phyloP scores from a whole-genome alignment of 495 filamentous ascomycete genomes.

The Penicillium robsamsonii region DNA sequence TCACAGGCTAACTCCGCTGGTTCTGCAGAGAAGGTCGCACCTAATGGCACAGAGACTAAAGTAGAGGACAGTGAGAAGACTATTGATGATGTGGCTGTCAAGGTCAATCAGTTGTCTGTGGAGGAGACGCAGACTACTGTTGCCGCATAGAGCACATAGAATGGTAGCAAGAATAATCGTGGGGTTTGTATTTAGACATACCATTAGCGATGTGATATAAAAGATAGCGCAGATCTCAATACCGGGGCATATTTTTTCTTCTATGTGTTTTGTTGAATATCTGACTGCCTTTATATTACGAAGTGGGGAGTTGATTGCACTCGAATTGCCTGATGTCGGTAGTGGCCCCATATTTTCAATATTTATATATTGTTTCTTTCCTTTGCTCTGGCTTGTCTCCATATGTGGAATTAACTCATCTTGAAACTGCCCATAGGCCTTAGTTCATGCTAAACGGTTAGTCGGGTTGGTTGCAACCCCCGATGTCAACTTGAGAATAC shows the following conservation, averaged over 20 bases:
- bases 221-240: constrained; percentile 1
- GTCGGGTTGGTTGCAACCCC: neutral
- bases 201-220: neutral
- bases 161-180: neutral
- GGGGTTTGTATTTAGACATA: neutral
- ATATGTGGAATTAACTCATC: neutral
- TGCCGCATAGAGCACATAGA: constrained; percentile 22
- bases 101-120: constrained; percentile 16
- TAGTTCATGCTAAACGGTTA: neutral
- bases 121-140: constrained; percentile 16
- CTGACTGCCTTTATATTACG: constrained; percentile 4
- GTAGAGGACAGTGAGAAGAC: constrained; percentile 9
- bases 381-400: neutral
- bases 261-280: constrained; percentile 3
- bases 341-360: neutral
- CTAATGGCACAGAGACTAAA: neutral
- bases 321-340: neutral
- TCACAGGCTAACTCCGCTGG: neutral
- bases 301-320: neutral
- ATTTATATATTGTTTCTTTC: neutral
- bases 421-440: neutral
- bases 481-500: no score
- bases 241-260: neutral
- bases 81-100: constrained; percentile 20
- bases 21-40: constrained; percentile 1